Evolutionary conservation across 2,329 filamentous ascomycete species (phyloP), one percentile per base, ranked within the genome.

Genomic region (Davidsoniella neocaledoniae): DNA sequence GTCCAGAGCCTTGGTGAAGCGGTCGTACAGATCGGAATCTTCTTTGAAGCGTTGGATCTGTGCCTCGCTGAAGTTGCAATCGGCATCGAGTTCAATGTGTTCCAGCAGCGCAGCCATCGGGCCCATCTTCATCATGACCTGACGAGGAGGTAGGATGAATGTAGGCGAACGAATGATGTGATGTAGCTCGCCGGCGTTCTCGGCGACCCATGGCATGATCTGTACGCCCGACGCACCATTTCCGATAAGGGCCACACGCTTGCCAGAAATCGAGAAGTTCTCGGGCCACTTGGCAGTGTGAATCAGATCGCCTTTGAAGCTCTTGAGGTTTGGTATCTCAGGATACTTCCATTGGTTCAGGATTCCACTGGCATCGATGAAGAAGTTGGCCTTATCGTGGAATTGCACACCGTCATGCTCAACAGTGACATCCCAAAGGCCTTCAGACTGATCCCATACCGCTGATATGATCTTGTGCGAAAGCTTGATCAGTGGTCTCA

Each of bases 331-430:
- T 0, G 68, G 59, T 4, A 74, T 64, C 25, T 69, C 64, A 1
- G 73, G 73, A 66, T 69, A 74, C 54, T 67, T 72, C 66, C 70
- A 74, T 56, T 62, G 73, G 71, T 75, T 76, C 5, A 76, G 58
- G 50, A 75, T 68, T 0, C 73, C 73, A 1, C 67, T 67, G 4
- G 66, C 71, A 55, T 74, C 65, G 26, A 74, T 55, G 16, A 74
- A 57, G 54, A 73, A 72, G 54, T 71, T 62, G 49, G 68, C 68
- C 19, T 65, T 54, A 53, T 74, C 70, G 21, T 57, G 58, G 41
- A 73, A 68, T n/a, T 60, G 4, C 63, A 64, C 0, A 62, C 68
- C 52, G 60, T 57, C 37, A 67, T 52, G 48, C 42, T 57, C 58
- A 19, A 73, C 58, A 4, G 55, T 62, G 38, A 74, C 46, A 38